Conservation (phyloP, 129 eudicot genomes). For the Chrysanthemum lavandulifolium region DNA sequence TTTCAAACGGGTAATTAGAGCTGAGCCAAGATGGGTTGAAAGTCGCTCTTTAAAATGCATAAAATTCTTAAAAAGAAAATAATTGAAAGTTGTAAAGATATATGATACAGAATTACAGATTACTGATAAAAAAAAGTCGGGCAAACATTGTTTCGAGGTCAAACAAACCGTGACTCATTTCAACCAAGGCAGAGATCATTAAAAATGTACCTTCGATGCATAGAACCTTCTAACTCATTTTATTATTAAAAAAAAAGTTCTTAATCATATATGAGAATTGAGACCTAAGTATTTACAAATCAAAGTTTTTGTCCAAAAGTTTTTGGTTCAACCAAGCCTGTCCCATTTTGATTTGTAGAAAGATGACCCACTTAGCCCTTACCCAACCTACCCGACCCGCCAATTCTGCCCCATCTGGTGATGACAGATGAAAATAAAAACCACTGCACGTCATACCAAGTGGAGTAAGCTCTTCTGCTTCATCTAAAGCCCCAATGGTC, state of each 20-base stretch:
- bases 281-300: not conserved
- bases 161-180: too few species aligned
- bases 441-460: slow-evolving; percentile 52
- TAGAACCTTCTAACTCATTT: not conserved
- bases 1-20: not conserved
- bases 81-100: too few species aligned
- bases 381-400: not conserved
- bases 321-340: not conserved
- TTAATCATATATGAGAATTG: not conserved
- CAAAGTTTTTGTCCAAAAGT: not conserved
- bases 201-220: too few species aligned
- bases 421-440: not conserved
- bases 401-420: not conserved
- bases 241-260: not conserved
- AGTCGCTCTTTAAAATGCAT: not conserved
- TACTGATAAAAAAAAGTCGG: too few species aligned
- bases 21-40: not conserved
- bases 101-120: too few species aligned
- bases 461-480: slow-evolving; percentile 89
- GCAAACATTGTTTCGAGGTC: too few species aligned
- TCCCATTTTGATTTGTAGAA: not conserved
- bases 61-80: too few species aligned
- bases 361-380: not conserved
- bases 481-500: slow-evolving; percentile 92
- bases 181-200: too few species aligned